A percentile compares a stretch with the other conserved stretches of the same genome.
phyloP scores from a whole-genome alignment of 2,329 filamentous ascomycete species.

The Corynespora cassiicola region DNA sequence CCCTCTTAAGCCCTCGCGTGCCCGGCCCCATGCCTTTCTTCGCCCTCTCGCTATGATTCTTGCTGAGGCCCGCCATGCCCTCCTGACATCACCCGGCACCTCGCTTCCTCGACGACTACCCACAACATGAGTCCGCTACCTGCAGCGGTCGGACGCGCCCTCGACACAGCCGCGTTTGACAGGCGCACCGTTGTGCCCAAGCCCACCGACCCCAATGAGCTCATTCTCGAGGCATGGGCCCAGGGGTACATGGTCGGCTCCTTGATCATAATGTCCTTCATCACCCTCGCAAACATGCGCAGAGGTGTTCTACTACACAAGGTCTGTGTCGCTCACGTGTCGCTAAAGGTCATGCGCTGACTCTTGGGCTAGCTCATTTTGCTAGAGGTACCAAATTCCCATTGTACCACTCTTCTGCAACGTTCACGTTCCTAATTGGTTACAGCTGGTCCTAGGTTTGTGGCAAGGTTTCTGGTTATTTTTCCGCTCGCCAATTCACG shows the following conservation, averaged over 20 bases:
- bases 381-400: constrained; percentile 48
- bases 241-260: constrained; percentile 50
- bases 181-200: constrained; percentile 28
- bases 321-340: constrained; percentile 21
- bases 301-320: constrained; percentile 56
- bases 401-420: constrained; percentile 2
- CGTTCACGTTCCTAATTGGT: constrained; percentile 13
- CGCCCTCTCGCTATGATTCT: constrained; percentile 17
- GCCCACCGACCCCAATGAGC: constrained; percentile 36
- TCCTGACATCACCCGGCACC: constrained; percentile 27
- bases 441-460: constrained; percentile 61
- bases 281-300: constrained; percentile 58
- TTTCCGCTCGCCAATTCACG: constrained; percentile 61
- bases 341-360: constrained; percentile 17
- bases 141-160: no score
- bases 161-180: constrained; percentile 1
- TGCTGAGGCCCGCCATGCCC: constrained; percentile 16
- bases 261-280: constrained; percentile 55
- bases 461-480: constrained; percentile 68
- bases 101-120: constrained; percentile 23
- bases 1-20: constrained; percentile 8
- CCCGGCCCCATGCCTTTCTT: constrained; percentile 4
- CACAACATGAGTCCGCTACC: constrained; percentile 30
- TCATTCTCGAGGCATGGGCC: constrained; percentile 49
- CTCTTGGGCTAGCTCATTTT: constrained; percentile 48